Percentiles rank a stretch among this genome's conserved stretches.
Evolutionary conservation across 495 filamentous ascomycete genomes (phyloP).

Genomic region (Aspergillus haitiensis): DNA sequence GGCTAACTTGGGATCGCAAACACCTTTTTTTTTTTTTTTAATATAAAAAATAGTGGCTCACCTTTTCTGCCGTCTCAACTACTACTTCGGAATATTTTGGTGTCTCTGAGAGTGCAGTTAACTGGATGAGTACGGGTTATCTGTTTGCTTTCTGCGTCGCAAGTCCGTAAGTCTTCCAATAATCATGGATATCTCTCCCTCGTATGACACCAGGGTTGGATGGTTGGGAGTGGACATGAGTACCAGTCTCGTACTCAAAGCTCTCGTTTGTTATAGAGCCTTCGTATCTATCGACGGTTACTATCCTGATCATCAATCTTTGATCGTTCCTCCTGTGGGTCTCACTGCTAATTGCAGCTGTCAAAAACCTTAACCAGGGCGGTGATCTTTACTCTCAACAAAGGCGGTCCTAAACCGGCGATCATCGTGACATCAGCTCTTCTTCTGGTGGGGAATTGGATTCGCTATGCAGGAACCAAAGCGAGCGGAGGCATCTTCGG

Average conservation of each 20-base stretch:
- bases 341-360: not conserved
- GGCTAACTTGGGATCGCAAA: conserved; percentile 7
- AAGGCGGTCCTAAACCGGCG: conserved; percentile 72
- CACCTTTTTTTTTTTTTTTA: not conserved
- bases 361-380: conserved; percentile 37
- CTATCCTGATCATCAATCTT: not conserved
- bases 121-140: conserved; percentile 88
- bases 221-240: too few species aligned
- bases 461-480: conserved; percentile 80
- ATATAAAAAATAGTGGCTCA: conserved; percentile 69
- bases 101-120: conserved; percentile 74
- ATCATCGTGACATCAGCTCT: conserved; percentile 73
- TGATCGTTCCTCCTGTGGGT: not conserved
- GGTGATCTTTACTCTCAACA: conserved; percentile 76
- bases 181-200: not conserved
- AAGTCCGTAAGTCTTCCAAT: conserved; percentile 57
- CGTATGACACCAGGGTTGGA: too few species aligned
- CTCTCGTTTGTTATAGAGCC: too few species aligned
- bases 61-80: conserved; percentile 81
- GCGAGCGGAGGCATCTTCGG: conserved; percentile 63
- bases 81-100: conserved; percentile 74
- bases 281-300: too few species aligned
- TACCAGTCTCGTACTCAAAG: too few species aligned
- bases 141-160: conserved; percentile 78
- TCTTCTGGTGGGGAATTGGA: conserved; percentile 83